These are phyloP conservation scores for button mushroom (Agaricus bisporus) DNA, from an alignment of 768 basidiomycete species.

Conservation along the genomic window DNA sequence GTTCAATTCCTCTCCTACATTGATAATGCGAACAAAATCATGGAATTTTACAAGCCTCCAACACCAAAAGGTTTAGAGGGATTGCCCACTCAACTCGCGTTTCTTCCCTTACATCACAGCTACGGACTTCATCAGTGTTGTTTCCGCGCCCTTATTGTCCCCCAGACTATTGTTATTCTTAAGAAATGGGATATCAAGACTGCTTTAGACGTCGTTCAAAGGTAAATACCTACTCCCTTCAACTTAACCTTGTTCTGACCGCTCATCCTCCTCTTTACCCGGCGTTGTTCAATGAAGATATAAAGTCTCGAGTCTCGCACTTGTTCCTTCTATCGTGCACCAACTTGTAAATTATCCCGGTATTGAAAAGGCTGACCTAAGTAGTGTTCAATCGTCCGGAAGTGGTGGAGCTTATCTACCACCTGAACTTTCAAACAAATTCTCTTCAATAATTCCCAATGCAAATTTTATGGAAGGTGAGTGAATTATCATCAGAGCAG, in stretches of 20 bases:
- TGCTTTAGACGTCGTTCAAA: conserved; percentile 48
- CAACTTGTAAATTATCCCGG: conserved; percentile 57
- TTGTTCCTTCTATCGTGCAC: conserved; percentile 62
- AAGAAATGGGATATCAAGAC: conserved; percentile 52
- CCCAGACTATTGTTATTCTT: conserved; percentile 47
- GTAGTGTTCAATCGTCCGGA: conserved; percentile 34
- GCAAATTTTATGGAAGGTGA: conserved; percentile 40
- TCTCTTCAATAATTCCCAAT: conserved; percentile 31
- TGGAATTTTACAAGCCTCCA: conserved; percentile 26
- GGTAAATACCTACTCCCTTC: conserved; percentile 31
- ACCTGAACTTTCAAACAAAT: conserved; percentile 38
- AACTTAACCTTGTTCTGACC: neutral
- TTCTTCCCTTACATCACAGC: conserved; percentile 64
- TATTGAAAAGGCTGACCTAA: conserved; percentile 45
- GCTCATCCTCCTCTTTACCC: neutral
- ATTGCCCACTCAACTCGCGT: conserved; percentile 44
- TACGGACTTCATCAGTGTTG: conserved; percentile 53
- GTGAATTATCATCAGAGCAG: neutral
- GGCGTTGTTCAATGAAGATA: conserved; percentile 34
- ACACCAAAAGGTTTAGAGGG: conserved; percentile 35
- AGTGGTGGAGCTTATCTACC: conserved; percentile 70
- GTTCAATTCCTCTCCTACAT: neutral
- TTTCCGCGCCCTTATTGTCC: conserved; percentile 42
- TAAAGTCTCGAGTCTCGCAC: conserved; percentile 37
- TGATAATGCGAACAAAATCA: neutral